Base-by-base conservation (phyloP, 805 yeast species). In the Kuraishia floccosa region DNA sequence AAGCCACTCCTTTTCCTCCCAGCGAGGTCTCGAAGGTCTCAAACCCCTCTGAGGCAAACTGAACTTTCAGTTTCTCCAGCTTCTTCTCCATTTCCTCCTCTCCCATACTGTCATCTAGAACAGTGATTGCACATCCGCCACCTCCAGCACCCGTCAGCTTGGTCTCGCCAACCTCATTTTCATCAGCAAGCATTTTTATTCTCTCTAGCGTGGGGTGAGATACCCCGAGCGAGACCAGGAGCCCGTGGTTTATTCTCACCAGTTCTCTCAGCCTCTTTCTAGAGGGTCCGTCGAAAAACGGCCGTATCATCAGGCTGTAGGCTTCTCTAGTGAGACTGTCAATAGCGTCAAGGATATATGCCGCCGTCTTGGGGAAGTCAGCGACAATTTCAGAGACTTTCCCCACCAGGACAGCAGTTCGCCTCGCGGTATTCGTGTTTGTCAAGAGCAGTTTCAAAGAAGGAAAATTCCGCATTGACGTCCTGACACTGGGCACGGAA, bases 101-200 rank as follows among this genome's bases (percentile, higher is more conserved):
- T 1, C 43, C 42, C 2, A 51, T 55, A 3, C 58, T 61, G 25
- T 68, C 73, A 29, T 69, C 59, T 11, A 87, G 61, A 24, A 91
- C 56, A 0, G 97, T 91, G 34, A 91, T 79, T 8, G 97, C 94
- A 61, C 98, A 91, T 2, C 98, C 98, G 30, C 98, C 98, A 14
- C 98, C 98, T 22, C 98, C 98, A 0, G 98, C 98, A 25, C 98
- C 98, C 0, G 98, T 91, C 33, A 91, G 66, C 52, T 91, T 91
- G 0, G 98, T 89, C 35, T 80, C 75, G 6, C 98, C 98, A 12
- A 91, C 52, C 4, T 60, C 49, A 34, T 72, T 44, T 30, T 63
- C 65, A 46, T 81, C 87, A 16, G 84, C 68, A n/a, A 72, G 58
- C 14, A 70, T 55, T 44, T 75, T 78, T 18, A 89, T 72, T 30